A percentile compares a stretch with the other conserved stretches of the same genome.
Evolutionary conservation across 2,329 filamentous ascomycete genomes (phyloP).

Genomic region (Metarhizium guizhouense): DNA sequence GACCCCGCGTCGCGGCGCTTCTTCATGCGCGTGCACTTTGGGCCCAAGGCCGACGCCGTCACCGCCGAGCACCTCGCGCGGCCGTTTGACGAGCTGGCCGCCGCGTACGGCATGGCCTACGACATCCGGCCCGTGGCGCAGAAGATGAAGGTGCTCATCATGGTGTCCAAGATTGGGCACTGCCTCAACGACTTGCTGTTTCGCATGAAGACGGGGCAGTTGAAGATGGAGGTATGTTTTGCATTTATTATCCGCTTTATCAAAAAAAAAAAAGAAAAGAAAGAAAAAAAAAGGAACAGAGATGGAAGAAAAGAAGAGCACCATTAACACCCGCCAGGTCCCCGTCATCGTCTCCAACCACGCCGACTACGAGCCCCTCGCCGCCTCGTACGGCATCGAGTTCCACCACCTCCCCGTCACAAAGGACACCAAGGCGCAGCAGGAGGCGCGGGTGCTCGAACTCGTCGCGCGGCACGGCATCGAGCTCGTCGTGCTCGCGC

Average conservation of each 20-base stretch:
- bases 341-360: slow-evolving; percentile 79
- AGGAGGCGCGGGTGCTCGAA: slow-evolving; percentile 63
- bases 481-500: slow-evolving; percentile 71
- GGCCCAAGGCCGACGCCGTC: slow-evolving; percentile 37
- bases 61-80: slow-evolving; percentile 42
- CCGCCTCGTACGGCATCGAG: slow-evolving; percentile 63
- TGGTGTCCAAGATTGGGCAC: slow-evolving; percentile 85
- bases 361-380: slow-evolving; percentile 60
- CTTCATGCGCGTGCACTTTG: slow-evolving; percentile 86
- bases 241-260: too few relatives aligned
- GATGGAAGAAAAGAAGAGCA: too few relatives aligned
- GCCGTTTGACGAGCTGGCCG: slow-evolving; percentile 52
- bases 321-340: slow-evolving; percentile 20
- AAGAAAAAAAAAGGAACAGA: too few relatives aligned
- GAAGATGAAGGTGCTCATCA: slow-evolving; percentile 72
- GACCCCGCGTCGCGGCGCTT: slow-evolving; percentile 67
- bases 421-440: slow-evolving; percentile 65
- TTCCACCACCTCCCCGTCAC: slow-evolving; percentile 77
- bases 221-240: slow-evolving; percentile 51
- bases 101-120: slow-evolving; percentile 60
- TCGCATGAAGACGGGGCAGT: slow-evolving; percentile 64
- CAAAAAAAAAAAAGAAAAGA: too few relatives aligned
- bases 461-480: slow-evolving; percentile 60
- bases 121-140: slow-evolving; percentile 58
- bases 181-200: slow-evolving; percentile 79